Evolutionary conservation across 2,329 filamentous ascomycete species (phyloP), one percentile per base, ranked within the genome.

Genomic region (Ambrosiella cleistominuta): DNA sequence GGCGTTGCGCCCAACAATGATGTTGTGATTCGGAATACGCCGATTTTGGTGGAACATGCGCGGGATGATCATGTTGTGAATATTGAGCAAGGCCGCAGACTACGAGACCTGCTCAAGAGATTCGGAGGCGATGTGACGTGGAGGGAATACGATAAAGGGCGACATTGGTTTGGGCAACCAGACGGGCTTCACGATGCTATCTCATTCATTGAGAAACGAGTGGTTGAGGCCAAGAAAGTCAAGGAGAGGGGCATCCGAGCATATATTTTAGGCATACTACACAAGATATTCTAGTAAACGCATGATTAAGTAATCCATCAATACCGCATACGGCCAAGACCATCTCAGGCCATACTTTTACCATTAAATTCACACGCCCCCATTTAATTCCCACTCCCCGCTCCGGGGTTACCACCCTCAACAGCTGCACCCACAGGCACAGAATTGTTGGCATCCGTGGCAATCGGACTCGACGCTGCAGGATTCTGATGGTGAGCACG

Each of bases 1-100:
- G 49, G 49, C 13, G 17, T 52, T 8, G 49, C 27, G 13, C 49
- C 49, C 15, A 19, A 8, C 7, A 36, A 52, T 36, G 27, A 27
- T 1, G 15, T 36, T 8, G 49, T 52, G 7, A 52, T 52, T n/a
- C 15, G 49, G 9, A 52, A 52, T 52, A 52, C 49, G 13, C 49
- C 49, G 8, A 27, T 52, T 13, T 36, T 52, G 27, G 35, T 52
- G 13, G 15, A 19, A 36, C 49, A 52, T 52, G 17, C 17, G n/a
- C 15, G 49, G 13, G 49, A 52, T 52, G 49, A 52, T 13, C 49
- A 52, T 52, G 27, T 52, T 52, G 49, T 52, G 15, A 52, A 52
- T 52, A 52, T 52, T 7, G 15, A 19, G 13, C 17, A 36, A 27
- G 49, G 49, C 17, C 49, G 49, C 15, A 13, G 35, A 36, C 35